Evolutionary conservation across 768 basidiomycete genomes (phyloP).

Genomic region (Galerina sulciceps): DNA sequence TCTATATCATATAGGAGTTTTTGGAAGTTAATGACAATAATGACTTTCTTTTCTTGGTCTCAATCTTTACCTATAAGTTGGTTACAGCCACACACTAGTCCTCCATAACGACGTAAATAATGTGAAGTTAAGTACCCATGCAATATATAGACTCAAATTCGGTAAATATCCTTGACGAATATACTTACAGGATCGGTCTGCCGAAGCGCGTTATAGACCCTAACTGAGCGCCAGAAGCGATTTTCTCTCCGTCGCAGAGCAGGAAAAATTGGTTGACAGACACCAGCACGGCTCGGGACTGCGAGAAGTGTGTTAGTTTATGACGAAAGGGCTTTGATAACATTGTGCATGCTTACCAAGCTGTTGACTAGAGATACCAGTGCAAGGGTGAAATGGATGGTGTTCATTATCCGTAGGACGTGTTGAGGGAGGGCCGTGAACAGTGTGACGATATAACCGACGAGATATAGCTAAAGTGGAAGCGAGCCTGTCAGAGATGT

Average conservation of each 20-base stretch:
- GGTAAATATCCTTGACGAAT: too few species aligned
- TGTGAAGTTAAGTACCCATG: not conserved
- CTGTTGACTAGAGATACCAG: constrained; percentile 24
- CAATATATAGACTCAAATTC: too few species aligned
- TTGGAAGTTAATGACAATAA: not conserved
- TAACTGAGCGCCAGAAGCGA: constrained; percentile 49
- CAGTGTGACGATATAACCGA: constrained; percentile 19
- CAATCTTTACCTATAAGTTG: too few species aligned
- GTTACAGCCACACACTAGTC: too few species aligned
- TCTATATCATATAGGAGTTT: not conserved
- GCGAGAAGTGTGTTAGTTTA: not conserved
- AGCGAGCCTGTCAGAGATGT: constrained; percentile 50
- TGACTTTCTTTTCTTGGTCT: too few species aligned
- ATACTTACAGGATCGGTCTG: constrained; percentile 79
- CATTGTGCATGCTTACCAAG: constrained; percentile 11
- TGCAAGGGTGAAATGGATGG: constrained; percentile 21
- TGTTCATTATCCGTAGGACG: constrained; percentile 14
- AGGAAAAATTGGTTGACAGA: constrained; percentile 79
- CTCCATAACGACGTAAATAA: not conserved
- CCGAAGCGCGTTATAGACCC: constrained; percentile 65
- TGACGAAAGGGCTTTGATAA: not conserved
- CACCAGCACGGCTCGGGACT: constrained; percentile 72
- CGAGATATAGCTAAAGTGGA: constrained; percentile 38
- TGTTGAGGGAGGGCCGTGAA: constrained; percentile 13
- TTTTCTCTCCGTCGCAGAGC: constrained; percentile 62